phyloP scores from a whole-genome alignment of 1,139 yeast species.

The Kodamaea alishanica region DNA sequence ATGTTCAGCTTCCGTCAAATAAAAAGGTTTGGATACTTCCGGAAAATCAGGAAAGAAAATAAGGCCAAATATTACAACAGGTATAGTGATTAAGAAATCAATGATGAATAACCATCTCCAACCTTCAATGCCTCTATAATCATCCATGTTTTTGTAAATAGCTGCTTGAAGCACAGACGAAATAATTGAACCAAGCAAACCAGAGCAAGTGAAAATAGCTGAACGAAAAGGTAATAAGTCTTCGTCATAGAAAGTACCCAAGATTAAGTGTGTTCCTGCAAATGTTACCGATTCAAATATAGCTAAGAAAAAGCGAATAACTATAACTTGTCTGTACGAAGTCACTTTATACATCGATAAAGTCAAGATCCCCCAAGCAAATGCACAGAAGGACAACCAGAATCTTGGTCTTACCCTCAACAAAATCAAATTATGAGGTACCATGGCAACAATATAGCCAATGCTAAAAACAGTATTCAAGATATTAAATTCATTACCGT shows the following conservation, averaged over 20 bases:
- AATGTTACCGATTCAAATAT: slow-evolving; percentile 54
- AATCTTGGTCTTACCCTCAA: slow-evolving; percentile 50
- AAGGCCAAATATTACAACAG: slow-evolving; percentile 52
- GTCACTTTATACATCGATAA: slow-evolving; percentile 46
- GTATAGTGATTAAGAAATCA: slow-evolving; percentile 37
- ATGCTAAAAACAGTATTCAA: slow-evolving; percentile 56
- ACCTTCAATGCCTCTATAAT: slow-evolving; percentile 29
- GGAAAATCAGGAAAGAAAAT: slow-evolving; percentile 60
- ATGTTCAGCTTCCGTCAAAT: slow-evolving; percentile 34
- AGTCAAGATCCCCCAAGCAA: slow-evolving; percentile 54
- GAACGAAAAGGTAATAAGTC: slow-evolving; percentile 46
- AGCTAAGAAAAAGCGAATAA: slow-evolving; percentile 52
- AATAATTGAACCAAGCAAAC: slow-evolving; percentile 50
- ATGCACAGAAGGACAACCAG: slow-evolving; percentile 53
- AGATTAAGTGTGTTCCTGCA: slow-evolving; percentile 49
- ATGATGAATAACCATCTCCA: slow-evolving; percentile 42
- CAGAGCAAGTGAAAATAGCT: slow-evolving; percentile 52
- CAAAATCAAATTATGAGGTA: slow-evolving; percentile 53
- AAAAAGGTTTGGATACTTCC: slow-evolving; percentile 36
- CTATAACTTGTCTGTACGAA: slow-evolving; percentile 44
- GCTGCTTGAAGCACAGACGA: slow-evolving; percentile 36
- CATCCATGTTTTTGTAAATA: slow-evolving; percentile 31
- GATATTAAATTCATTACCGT: slow-evolving; percentile 46
- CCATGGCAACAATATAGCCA: slow-evolving; percentile 56
- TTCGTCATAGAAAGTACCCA: slow-evolving; percentile 53